Evolutionary conservation across 352 stramenopile species (phyloP).

Genomic region (Globisporangium lucens): DNA sequence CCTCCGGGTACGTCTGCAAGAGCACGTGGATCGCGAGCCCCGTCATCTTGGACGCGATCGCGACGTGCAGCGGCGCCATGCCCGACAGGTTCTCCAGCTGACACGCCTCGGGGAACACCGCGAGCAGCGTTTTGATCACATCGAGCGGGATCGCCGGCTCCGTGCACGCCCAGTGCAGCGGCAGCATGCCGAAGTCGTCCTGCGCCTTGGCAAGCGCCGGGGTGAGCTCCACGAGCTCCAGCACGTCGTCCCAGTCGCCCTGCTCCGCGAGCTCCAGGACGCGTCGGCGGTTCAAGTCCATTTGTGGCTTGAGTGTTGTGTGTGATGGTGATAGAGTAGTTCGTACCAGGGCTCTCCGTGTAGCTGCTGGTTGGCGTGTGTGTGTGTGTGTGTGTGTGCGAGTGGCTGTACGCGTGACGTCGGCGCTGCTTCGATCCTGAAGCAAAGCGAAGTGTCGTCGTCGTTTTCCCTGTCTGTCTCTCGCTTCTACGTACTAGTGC

Average conservation of each 20-base stretch:
- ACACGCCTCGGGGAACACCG: slow-evolving; percentile 53
- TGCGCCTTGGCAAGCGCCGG: slow-evolving; percentile 50
- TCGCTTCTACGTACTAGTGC: not conserved
- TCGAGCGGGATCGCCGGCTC: slow-evolving; percentile 49
- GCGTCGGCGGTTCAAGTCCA: slow-evolving; percentile 41
- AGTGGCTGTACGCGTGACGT: slow-evolving; percentile 5
- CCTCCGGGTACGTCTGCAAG: slow-evolving; percentile 24
- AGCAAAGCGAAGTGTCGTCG: not conserved
- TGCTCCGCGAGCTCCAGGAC: slow-evolving; percentile 59
- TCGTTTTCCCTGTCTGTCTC: not conserved
- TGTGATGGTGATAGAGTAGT: slow-evolving; percentile 9
- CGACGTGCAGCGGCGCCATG: slow-evolving; percentile 80
- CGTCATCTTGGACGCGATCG: slow-evolving; percentile 65
- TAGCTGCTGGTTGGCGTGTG: not conserved
- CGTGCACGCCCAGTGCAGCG: slow-evolving; percentile 81
- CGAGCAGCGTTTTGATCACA: slow-evolving; percentile 40
- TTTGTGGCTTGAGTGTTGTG: too few species aligned
- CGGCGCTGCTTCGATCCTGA: not conserved
- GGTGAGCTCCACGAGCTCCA: slow-evolving; percentile 38
- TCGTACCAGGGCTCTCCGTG: not conserved
- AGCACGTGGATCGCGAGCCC: slow-evolving; percentile 58
- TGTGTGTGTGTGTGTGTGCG: not conserved
- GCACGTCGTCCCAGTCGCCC: slow-evolving; percentile 58
- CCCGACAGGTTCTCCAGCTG: slow-evolving; percentile 69
- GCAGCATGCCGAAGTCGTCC: slow-evolving; percentile 84